Base-by-base conservation (phyloP, 129 eudicot species). In the Escallonia rubra region DNA sequence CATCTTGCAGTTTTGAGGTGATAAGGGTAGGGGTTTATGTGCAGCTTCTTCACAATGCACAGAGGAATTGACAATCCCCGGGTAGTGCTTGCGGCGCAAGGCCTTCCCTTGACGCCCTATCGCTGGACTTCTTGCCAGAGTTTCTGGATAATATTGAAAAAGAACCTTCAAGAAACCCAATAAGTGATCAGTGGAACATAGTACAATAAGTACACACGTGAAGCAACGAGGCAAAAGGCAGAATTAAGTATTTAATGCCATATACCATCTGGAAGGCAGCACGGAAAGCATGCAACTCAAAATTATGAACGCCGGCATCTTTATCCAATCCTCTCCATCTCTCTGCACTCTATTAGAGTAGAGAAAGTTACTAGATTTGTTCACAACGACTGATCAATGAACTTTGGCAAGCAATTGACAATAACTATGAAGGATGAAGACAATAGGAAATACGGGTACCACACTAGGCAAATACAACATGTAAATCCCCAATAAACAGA, bases 51-150 rank as follows among this genome's bases (percentile, higher is more conserved):
- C 69, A 57, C 8, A 43, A 64, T 78, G 53, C 59, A 69, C 46
- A n/a, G n/a, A n/a, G n/a, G n/a, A n/a, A n/a, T n/a, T n/a, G 13
- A 66, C 45, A 42, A 56, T 56, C 56, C 75, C 75, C 45, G 64
- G 67, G 11, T 80, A 77, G 53, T 83, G 85, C 47, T 80, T 84
- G 74, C 96, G 96, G 53, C 95, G 95, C 52, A 92, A 77, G 71
- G 95, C 89, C 80, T 92, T 92, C 66, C 98, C 98, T 80, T 83
- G 95, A 46, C 95, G 91, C 61, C 98, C 98, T 48, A 88, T 72
- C 14, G 95, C 43, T 48, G 95, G 96, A 78, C 82, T 91, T 41
- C 54, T 65, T 6, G 34, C 61, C 74, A 92, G 69, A 42, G 70
- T 68, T 66, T 88, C 83, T 15, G 91, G 96, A 67, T 81, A 81